Evolutionary conservation across 257 asterid genomes (phyloP).

Genomic region (Schizonepeta tenuifolia): DNA sequence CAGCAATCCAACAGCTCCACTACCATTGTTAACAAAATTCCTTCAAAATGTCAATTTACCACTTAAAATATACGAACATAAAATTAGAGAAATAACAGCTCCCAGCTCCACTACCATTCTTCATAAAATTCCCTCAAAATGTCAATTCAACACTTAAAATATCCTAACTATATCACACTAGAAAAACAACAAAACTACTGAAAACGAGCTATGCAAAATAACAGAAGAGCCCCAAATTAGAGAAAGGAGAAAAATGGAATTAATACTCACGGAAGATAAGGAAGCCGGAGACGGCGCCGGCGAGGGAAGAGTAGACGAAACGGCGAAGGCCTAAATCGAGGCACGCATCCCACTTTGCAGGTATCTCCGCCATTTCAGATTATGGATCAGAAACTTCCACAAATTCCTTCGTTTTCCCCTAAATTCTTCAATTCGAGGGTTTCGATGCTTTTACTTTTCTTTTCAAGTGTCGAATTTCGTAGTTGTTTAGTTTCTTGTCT

Average conservation of each 20-base stretch:
- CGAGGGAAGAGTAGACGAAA: conserved; percentile 59
- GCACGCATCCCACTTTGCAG: conserved; percentile 76
- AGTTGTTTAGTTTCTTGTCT: neutral
- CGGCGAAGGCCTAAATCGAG: conserved; percentile 73
- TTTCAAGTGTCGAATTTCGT: neutral
- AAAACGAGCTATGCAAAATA: neutral
- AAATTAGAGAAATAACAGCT: neutral
- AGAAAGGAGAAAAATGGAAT: neutral
- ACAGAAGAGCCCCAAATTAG: neutral
- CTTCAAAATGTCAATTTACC: neutral
- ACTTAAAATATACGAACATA: neutral
- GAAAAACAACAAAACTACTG: neutral
- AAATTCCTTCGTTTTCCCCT: neutral
- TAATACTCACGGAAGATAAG: conserved; percentile 65
- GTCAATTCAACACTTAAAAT: conserved; percentile 1
- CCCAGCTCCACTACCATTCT: neutral
- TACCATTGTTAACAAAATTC: neutral
- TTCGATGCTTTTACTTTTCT: conserved; percentile 1
- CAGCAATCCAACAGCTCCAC: conserved; percentile 20
- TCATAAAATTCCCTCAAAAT: neutral
- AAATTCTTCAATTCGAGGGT: conserved; percentile 24
- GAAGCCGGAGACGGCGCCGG: conserved; percentile 68
- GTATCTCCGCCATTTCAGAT: conserved; percentile 49
- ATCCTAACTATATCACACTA: neutral
- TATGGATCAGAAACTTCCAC: conserved; percentile 12